Conservation (phyloP, 1,284 basidiomycete genomes). For the Microbotryum violaceum region DNA sequence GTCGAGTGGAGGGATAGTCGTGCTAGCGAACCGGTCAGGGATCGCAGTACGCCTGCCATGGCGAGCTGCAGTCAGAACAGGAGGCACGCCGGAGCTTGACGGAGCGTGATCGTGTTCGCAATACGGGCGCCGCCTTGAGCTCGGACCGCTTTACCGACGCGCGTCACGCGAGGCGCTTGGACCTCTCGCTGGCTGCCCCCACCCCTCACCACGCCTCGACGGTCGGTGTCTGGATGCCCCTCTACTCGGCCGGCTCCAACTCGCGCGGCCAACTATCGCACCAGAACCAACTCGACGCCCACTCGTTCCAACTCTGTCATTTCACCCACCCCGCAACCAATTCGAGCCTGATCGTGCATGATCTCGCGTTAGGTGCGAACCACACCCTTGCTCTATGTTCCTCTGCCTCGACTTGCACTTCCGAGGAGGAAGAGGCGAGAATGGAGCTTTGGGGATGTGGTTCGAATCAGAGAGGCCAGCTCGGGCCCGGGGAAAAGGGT, state of each 20-base stretch:
- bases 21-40: too few relatives aligned
- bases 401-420: too few relatives aligned
- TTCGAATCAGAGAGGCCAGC: constrained; percentile 14
- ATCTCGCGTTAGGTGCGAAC: constrained; percentile 56
- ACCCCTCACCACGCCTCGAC: too few relatives aligned
- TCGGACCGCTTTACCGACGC: too few relatives aligned
- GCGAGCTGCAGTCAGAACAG: too few relatives aligned
- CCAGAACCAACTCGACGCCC: constrained; percentile 49
- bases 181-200: too few relatives aligned
- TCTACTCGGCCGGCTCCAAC: constrained; percentile 65
- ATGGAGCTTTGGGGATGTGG: constrained; percentile 16
- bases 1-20: too few relatives aligned
- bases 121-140: too few relatives aligned
- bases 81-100: too few relatives aligned
- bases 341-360: constrained; percentile 37
- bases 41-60: too few relatives aligned
- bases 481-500: neutral
- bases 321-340: neutral
- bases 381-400: constrained; percentile 52
- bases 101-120: too few relatives aligned
- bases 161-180: too few relatives aligned
- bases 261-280: constrained; percentile 65
- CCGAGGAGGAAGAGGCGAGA: neutral
- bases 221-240: constrained; percentile 15
- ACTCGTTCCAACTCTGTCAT: constrained; percentile 51